phyloP scores from a whole-genome alignment of 1,284 basidiomycete species.

The Microbotryum lychnidis-dioicae region DNA sequence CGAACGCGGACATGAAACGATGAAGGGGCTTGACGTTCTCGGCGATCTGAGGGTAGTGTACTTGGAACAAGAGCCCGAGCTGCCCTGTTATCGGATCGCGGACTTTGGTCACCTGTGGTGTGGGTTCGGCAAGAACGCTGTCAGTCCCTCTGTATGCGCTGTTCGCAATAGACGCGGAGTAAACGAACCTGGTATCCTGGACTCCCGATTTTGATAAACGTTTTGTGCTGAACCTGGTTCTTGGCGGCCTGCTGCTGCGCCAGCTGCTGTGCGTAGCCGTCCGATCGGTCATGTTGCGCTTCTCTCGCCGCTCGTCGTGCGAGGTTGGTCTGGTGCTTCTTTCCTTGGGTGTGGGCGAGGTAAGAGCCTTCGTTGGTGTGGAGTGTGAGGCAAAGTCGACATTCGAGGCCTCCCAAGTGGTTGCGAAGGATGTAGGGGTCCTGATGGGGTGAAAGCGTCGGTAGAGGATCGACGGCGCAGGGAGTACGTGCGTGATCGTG shows the following conservation, averaged over 20 bases:
- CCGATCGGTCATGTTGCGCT: slow-evolving; percentile 60
- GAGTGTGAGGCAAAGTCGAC: slow-evolving; percentile 90
- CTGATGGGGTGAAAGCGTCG: slow-evolving; percentile 42
- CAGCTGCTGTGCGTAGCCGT: slow-evolving; percentile 54
- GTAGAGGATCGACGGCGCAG: not conserved
- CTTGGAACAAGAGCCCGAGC: slow-evolving; percentile 87
- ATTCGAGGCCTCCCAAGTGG: slow-evolving; percentile 93
- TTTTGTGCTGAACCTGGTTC: slow-evolving; percentile 67
- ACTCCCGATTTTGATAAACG: slow-evolving; percentile 94
- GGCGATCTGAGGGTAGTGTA: slow-evolving; percentile 84
- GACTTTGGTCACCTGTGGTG: slow-evolving; percentile 47
- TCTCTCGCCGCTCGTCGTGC: slow-evolving; percentile 91
- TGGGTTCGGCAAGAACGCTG: not conserved
- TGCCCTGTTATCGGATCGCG: slow-evolving; percentile 46
- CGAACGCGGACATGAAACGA: slow-evolving; percentile 97
- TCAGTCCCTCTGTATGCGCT: not conserved
- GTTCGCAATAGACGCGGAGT: slow-evolving; percentile 4
- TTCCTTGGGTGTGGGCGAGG: slow-evolving; percentile 97
- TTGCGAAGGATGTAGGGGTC: slow-evolving; percentile 99
- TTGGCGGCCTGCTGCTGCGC: slow-evolving; percentile 57
- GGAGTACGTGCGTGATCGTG: not conserved
- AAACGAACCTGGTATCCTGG: slow-evolving; percentile 74
- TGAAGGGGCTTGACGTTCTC: slow-evolving; percentile 72
- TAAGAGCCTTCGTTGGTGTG: slow-evolving; percentile 99
- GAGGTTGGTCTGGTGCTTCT: slow-evolving; percentile 96